phyloP scores from a whole-genome alignment of 176 grass and related monocot species.

The Olyra latifolia region DNA sequence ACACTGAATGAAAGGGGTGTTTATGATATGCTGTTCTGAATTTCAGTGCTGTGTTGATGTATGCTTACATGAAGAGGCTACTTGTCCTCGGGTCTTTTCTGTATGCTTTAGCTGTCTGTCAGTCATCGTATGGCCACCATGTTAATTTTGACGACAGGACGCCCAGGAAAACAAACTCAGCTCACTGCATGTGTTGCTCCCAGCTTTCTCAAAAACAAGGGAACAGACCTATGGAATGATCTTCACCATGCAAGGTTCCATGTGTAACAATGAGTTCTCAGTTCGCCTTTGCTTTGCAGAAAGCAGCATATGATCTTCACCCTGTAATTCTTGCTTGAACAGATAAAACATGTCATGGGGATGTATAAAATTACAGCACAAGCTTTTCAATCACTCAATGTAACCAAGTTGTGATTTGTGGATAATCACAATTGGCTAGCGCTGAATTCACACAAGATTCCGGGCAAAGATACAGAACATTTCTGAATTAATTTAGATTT shows the following conservation, averaged over 20 bases:
- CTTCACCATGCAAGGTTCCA: neutral
- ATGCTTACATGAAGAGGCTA: neutral
- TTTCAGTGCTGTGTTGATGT: neutral
- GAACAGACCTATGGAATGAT: neutral
- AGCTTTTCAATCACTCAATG: too few relatives aligned
- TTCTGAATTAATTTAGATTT: neutral
- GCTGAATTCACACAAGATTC: neutral
- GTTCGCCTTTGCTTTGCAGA: neutral
- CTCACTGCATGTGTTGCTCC: neutral
- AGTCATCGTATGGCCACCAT: neutral
- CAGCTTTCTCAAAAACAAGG: neutral
- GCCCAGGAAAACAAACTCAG: neutral
- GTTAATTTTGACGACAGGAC: neutral
- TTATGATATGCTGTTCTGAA: neutral
- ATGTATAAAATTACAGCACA: neutral
- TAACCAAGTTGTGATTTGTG: neutral
- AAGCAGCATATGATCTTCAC: too few relatives aligned
- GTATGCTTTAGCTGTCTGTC: neutral
- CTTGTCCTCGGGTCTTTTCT: neutral
- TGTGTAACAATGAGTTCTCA: neutral
- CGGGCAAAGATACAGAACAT: neutral
- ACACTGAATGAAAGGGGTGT: neutral
- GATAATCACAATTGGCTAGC: neutral
- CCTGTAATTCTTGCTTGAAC: neutral
- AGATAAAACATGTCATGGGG: neutral